These are phyloP conservation scores for Solanum chiquidenum DNA, from an alignment of 257 asterid species.

Conservation along the genomic window DNA sequence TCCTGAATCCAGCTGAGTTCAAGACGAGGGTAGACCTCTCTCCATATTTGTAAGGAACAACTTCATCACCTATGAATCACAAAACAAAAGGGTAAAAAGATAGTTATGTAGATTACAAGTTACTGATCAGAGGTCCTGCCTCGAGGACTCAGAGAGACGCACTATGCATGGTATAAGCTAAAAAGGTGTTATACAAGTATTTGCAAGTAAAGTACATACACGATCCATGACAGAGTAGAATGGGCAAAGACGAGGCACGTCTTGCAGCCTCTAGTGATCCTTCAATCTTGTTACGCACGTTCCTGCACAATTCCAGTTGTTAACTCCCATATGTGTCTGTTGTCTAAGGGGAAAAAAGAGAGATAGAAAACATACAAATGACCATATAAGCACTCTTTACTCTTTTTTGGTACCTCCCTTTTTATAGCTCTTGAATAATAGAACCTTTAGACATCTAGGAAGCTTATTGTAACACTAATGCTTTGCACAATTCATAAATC, in stretches of 20 bases:
- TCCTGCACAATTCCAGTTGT: conserved; percentile 37
- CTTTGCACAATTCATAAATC: not conserved
- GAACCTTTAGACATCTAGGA: not conserved
- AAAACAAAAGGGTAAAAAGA: not conserved
- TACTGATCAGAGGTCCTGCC: not conserved
- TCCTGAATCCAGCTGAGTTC: conserved; percentile 72
- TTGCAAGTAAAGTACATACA: conserved; percentile 30
- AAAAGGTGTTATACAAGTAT: not conserved
- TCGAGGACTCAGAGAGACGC: not conserved
- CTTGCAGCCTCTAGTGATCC: conserved; percentile 77
- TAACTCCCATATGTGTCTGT: not conserved
- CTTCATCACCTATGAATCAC: conserved; percentile 62
- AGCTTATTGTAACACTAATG: not conserved
- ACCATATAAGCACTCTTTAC: not conserved
- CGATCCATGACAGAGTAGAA: conserved; percentile 79
- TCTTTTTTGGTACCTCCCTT: not conserved
- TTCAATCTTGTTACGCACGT: conserved; percentile 58
- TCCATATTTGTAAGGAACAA: conserved; percentile 63
- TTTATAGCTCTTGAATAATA: not conserved
- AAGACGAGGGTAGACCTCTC: conserved; percentile 63
- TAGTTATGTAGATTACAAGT: not conserved
- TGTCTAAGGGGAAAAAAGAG: not conserved
- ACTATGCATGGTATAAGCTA: not conserved
- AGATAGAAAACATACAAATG: not conserved
- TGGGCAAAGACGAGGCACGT: conserved; percentile 90